Conservation (phyloP, 2,329 filamentous ascomycete genomes). For the Curvularia hawaiiensis region DNA sequence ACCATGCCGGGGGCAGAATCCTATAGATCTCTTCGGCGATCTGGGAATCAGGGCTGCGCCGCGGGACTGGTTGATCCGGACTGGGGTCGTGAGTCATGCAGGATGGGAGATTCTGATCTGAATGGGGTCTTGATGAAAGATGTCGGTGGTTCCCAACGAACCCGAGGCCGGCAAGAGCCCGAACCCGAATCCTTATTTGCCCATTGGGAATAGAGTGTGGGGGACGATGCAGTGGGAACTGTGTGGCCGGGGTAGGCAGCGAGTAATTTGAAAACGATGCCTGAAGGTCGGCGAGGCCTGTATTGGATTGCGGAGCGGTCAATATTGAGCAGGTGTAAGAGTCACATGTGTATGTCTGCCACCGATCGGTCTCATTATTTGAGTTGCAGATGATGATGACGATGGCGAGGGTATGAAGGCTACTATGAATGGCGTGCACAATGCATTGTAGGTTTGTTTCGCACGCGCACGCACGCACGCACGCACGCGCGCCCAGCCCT, state of each 20-base stretch:
- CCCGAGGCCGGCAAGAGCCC: slow-evolving; percentile 5
- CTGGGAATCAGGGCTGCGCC: slow-evolving; percentile 6
- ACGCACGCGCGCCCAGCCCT: not conserved
- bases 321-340: slow-evolving; percentile 8
- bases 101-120: slow-evolving; percentile 1
- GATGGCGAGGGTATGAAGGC: not conserved
- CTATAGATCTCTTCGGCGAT: slow-evolving; percentile 10
- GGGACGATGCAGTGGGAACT: not conserved
- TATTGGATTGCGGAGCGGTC: slow-evolving; percentile 6
- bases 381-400: not conserved
- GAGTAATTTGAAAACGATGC: slow-evolving; percentile 11
- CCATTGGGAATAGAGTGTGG: slow-evolving; percentile 5
- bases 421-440: not conserved
- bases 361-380: not conserved
- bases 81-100: slow-evolving; percentile 11
- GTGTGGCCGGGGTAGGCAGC: not conserved
- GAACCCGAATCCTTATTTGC: not conserved
- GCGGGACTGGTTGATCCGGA: slow-evolving; percentile 15
- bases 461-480: no score
- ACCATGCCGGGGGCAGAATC: slow-evolving; percentile 5
- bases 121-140: not conserved
- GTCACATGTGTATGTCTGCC: slow-evolving; percentile 1
- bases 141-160: not conserved
- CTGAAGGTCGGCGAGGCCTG: slow-evolving; percentile 12
- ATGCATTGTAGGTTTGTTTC: not conserved